Conservation (phyloP, 805 yeast species). For the Metschnikowia lunata region DNA sequence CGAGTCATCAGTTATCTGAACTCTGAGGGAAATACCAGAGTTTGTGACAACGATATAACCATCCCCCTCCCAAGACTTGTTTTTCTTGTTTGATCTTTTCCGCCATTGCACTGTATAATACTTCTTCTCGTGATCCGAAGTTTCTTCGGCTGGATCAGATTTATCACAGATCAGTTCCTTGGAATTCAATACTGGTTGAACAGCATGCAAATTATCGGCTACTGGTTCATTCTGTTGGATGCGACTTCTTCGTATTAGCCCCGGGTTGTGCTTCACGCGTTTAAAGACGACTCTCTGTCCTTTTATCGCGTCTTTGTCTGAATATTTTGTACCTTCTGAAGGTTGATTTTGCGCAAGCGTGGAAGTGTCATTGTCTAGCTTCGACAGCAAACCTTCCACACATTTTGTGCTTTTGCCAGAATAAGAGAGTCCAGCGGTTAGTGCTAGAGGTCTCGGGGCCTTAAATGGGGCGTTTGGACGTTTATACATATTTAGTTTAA, state of each 20-base stretch:
- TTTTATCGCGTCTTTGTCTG: no score
- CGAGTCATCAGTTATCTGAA: conserved; percentile 21
- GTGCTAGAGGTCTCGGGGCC: conserved; percentile 37
- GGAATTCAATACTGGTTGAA: no score
- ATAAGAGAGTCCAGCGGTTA: neutral
- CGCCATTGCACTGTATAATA: conserved; percentile 54
- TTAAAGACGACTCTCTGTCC: neutral
- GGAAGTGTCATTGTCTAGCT: no score
- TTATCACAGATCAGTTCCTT: no score
- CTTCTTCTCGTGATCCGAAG: neutral
- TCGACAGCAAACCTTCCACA: no score
- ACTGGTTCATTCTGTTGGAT: no score
- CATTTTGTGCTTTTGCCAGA: no score
- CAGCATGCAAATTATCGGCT: no score
- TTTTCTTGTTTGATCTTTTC: conserved; percentile 67
- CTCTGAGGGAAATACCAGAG: conserved; percentile 24
- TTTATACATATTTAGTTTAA: conserved; percentile 15
- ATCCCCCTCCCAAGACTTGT: conserved; percentile 95
- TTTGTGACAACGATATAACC: conserved; percentile 49
- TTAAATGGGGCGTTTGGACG: conserved; percentile 47
- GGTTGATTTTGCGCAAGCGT: no score
- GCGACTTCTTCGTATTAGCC: no score
- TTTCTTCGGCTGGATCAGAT: no score
- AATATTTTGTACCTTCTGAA: no score
- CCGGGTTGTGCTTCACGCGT: conserved; percentile 4